phyloP scores from a whole-genome alignment of 768 basidiomycete species.

The Psilocybe cyanescens region DNA sequence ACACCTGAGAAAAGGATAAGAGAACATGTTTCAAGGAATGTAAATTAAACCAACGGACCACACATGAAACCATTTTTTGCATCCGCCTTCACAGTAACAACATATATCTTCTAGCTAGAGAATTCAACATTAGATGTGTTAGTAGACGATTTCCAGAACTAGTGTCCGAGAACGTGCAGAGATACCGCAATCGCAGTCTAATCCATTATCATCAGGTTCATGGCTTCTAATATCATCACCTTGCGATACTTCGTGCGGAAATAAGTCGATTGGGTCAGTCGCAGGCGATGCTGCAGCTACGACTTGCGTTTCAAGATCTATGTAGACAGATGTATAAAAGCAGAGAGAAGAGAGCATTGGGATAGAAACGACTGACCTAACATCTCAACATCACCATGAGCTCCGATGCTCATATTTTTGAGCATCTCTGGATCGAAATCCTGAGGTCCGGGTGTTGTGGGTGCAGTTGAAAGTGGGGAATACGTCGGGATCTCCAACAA shows the following conservation, averaged over 20 bases:
- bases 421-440: constrained; percentile 33
- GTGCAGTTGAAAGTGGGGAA: constrained; percentile 33
- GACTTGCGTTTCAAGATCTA: constrained; percentile 49
- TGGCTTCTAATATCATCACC: not conserved
- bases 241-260: constrained; percentile 17
- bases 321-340: not conserved
- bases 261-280: constrained; percentile 45
- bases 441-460: constrained; percentile 17
- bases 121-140: not conserved
- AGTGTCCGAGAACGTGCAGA: constrained; percentile 38
- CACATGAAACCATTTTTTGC: constrained; percentile 73
- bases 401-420: constrained; percentile 29
- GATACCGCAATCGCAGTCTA: constrained; percentile 76
- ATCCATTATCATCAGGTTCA: constrained; percentile 34
- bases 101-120: constrained; percentile 57
- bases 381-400: constrained; percentile 47
- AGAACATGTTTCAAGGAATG: not conserved
- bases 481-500: constrained; percentile 14
- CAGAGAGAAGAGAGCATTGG: not conserved
- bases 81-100: constrained; percentile 74
- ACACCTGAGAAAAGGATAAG: constrained; percentile 44
- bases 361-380: constrained; percentile 35
- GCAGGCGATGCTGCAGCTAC: constrained; percentile 10
- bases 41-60: constrained; percentile 52
- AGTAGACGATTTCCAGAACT: not conserved